phyloP scores from a whole-genome alignment of 1,284 basidiomycete genomes.

The Rhodotorula sp. region DNA sequence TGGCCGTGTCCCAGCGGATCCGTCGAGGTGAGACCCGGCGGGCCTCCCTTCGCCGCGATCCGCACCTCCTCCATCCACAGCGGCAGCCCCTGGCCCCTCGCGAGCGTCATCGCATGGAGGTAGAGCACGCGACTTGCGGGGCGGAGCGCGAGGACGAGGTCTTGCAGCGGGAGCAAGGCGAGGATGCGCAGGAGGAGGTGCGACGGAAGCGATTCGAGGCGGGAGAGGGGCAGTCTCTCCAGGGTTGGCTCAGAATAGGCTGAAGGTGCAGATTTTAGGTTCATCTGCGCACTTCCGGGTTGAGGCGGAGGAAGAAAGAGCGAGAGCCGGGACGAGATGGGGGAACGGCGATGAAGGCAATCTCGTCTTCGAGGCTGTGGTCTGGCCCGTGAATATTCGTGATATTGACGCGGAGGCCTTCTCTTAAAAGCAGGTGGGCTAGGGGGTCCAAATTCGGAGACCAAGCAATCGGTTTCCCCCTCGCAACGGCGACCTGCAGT shows the following conservation, averaged over 20 bases:
- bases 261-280: background rate
- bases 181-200: constrained; percentile 21
- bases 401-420: no score
- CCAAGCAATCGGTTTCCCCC: no score
- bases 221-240: background rate
- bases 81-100: background rate
- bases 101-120: background rate
- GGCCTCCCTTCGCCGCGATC: background rate
- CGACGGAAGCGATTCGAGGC: constrained; percentile 10
- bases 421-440: no score
- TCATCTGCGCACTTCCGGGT: background rate
- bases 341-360: background rate
- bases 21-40: background rate
- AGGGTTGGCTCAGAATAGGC: background rate
- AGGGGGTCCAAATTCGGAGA: no score
- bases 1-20: constrained; percentile 5
- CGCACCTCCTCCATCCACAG: constrained; percentile 4
- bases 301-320: background rate
- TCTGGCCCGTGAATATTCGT: no score
- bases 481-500: no score
- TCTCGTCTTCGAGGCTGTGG: background rate
- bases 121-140: constrained; percentile 4
- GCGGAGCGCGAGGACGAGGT: constrained; percentile 18
- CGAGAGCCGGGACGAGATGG: constrained; percentile 1
- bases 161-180: background rate